Base-by-base conservation (phyloP, 352 stramenopile genomes). In the Phytophthora pisi region DNA sequence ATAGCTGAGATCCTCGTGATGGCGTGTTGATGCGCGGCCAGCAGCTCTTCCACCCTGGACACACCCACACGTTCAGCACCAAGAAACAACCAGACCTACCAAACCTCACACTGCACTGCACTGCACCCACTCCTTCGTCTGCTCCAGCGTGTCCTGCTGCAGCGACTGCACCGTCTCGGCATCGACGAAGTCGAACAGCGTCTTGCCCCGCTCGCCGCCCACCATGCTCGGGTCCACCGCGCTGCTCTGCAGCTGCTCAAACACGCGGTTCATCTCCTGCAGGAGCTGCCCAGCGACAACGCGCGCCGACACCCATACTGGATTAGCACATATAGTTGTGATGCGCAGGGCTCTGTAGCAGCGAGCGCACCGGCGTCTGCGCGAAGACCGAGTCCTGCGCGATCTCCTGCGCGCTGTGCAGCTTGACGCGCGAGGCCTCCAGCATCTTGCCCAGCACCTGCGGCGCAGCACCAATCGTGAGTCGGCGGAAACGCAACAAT, bases 171-270 rank as follows among this genome's bases (percentile, higher is more conserved):
- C 88, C 5, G 88, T 92, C 47, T 94, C 88, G 2, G 86, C 83
- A 52, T 96, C 88, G 3, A 96, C 67, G 66, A 91, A 96, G 70
- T 96, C 88, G 45, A 92, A 96, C 9, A 96, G 74, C 40, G 88
- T 93, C 67, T 94, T 93, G 55, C 67, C 74, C 6, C 31, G 56
- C 43, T 93, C 82, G 7, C 72, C 79, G 15, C 60, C 71, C 36
- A 87, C 77, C 69, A 94, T 86, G 0, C 63, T 63, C 6, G 84
- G 77, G 42, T 91, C 84, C 18, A 92, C 84, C 0, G 49, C 45
- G 15, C 65, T 86, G 20, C 64, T 59, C 52, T 79, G 77, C 13
- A 95, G 73, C 54, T 86, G 79, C 43, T 83, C 60, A 57, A 95
- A 95, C 62, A 95, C 86, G 50, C 66, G 61, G 53, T 93, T 79